Conservation (phyloP, 2,329 filamentous ascomycete species). For the Canariomyces notabilis region DNA sequence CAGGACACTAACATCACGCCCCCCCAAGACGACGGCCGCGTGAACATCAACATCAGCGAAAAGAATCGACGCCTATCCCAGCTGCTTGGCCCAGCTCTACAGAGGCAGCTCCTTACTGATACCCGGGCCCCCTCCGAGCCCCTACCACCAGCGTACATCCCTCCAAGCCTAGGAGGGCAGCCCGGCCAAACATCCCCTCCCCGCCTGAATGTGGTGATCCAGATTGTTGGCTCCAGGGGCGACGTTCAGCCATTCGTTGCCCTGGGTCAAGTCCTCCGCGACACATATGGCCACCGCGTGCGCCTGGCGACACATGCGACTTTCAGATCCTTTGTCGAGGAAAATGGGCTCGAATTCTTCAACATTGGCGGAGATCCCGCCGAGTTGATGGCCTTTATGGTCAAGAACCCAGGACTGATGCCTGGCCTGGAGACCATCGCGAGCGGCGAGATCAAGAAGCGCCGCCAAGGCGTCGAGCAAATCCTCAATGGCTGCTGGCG, state of each 20-base stretch:
- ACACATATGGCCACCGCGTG: slow-evolving; percentile 64
- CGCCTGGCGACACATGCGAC: slow-evolving; percentile 67
- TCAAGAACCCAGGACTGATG: slow-evolving; percentile 82
- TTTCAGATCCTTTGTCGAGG: slow-evolving; percentile 63
- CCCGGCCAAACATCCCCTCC: slow-evolving; percentile 54
- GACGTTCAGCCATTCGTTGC: slow-evolving; percentile 74
- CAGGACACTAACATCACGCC: not conserved
- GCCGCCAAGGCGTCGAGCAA: slow-evolving; percentile 68
- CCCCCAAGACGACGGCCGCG: slow-evolving; percentile 61
- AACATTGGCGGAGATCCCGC: slow-evolving; percentile 70
- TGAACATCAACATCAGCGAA: slow-evolving; percentile 76
- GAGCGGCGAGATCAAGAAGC: slow-evolving; percentile 70
- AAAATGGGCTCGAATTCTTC: slow-evolving; percentile 71
- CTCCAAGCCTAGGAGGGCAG: slow-evolving; percentile 63
- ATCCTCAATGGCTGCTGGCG: slow-evolving; percentile 84
- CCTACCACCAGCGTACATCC: slow-evolving; percentile 65
- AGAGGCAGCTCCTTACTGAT: slow-evolving; percentile 51
- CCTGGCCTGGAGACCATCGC: slow-evolving; percentile 72
- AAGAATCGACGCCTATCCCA: slow-evolving; percentile 61
- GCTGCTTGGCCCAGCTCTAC: slow-evolving; percentile 60
- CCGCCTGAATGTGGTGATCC: slow-evolving; percentile 64
- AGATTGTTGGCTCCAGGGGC: slow-evolving; percentile 69
- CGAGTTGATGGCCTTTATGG: slow-evolving; percentile 84
- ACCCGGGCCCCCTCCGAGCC: slow-evolving; percentile 32
- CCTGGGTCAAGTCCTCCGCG: slow-evolving; percentile 59